Conservation (phyloP, 805 yeast species). For the Starmerella kuoi region DNA sequence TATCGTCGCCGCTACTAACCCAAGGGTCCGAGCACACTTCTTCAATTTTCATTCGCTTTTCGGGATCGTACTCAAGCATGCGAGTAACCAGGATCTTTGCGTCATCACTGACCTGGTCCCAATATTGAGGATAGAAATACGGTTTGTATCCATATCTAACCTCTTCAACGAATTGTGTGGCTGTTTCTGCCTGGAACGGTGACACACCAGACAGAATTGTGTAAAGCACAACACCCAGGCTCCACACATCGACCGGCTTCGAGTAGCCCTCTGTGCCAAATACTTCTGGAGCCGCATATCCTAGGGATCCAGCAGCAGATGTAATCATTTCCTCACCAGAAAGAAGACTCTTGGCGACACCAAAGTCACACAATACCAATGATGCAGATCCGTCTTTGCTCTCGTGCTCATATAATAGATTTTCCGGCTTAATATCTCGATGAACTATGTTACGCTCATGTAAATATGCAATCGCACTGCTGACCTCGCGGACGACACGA, state of each 20-base stretch:
- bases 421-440: slow-evolving; percentile 90
- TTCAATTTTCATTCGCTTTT: slow-evolving; percentile 62
- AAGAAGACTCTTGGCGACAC: slow-evolving; percentile 72
- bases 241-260: slow-evolving; percentile 93
- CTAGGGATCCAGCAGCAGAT: slow-evolving; percentile 81
- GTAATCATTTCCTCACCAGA: slow-evolving; percentile 48
- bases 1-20: slow-evolving; percentile 40
- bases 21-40: slow-evolving; percentile 74
- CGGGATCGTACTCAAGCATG: slow-evolving; percentile 66
- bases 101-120: slow-evolving; percentile 67
- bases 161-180: slow-evolving; percentile 68
- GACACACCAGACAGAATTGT: slow-evolving; percentile 85
- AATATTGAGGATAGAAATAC: slow-evolving; percentile 75
- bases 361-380: slow-evolving; percentile 87
- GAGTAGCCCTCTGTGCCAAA: slow-evolving; percentile 76
- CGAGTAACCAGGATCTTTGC: slow-evolving; percentile 69
- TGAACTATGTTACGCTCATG: slow-evolving; percentile 75
- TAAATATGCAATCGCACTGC: slow-evolving; percentile 66
- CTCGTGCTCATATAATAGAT: slow-evolving; percentile 50
- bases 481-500: slow-evolving; percentile 55
- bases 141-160: slow-evolving; percentile 62
- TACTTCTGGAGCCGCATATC: slow-evolving; percentile 96
- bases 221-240: slow-evolving; percentile 83
- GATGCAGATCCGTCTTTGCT: slow-evolving; percentile 49
- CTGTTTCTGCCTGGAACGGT: slow-evolving; percentile 78